A percentile compares a stretch with the other conserved stretches of the same genome.
phyloP scores from a whole-genome alignment of 169 alveolate species.

The Cryptosporidium tyzzeri region DNA sequence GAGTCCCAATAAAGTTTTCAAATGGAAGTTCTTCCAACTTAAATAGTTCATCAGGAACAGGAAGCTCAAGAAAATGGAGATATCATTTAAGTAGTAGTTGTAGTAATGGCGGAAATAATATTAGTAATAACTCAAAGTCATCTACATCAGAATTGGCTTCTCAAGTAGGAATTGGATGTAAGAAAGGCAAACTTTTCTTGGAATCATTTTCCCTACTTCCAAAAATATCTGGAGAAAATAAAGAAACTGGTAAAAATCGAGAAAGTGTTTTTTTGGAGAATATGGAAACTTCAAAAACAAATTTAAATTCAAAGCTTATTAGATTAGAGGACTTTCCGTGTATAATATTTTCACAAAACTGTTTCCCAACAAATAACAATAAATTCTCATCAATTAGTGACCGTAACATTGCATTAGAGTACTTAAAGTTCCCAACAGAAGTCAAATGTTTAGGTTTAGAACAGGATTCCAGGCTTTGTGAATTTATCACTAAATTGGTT shows the following conservation, averaged over 20 bases:
- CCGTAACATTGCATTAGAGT: constrained; percentile 31
- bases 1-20: background rate
- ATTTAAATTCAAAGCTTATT: background rate
- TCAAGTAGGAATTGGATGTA: background rate
- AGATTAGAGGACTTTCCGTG: constrained; percentile 64
- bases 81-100: background rate
- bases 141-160: background rate
- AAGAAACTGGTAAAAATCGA: background rate
- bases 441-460: constrained; percentile 29
- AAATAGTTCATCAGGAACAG: constrained; percentile 13
- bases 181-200: constrained; percentile 25
- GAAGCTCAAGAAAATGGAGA: background rate
- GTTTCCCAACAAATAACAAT: constrained; percentile 21
- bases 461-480: background rate
- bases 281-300: background rate
- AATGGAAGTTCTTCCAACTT: background rate
- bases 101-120: background rate
- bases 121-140: background rate
- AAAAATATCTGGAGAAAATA: background rate
- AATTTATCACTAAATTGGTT: constrained; percentile 26
- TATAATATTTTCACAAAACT: constrained; percentile 64
- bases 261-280: background rate
- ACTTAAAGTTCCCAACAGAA: constrained; percentile 54
- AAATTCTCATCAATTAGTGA: constrained; percentile 7
- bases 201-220: constrained; percentile 59